These are phyloP conservation scores for Diaporthe helianthi DNA, from an alignment of 2,329 filamentous ascomycete species.

Conservation along the genomic window DNA sequence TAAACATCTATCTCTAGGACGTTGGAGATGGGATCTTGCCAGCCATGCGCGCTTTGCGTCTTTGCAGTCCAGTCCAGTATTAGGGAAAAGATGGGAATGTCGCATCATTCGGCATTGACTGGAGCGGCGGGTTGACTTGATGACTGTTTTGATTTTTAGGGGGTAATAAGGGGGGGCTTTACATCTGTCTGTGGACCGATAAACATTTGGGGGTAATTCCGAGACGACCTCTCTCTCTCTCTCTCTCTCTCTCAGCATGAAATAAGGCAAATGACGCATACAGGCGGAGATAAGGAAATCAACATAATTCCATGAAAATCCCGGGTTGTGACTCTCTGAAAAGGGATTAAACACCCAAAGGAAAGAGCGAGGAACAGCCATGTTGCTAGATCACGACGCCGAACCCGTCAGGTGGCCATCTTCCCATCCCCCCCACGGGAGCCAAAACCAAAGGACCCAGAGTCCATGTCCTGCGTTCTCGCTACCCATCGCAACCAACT, in stretches of 20 bases:
- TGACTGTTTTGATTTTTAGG: slow-evolving; percentile 36
- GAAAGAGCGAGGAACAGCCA: slow-evolving; percentile 25
- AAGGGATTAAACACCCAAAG: slow-evolving; percentile 15
- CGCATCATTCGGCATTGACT: slow-evolving; percentile 15
- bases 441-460: slow-evolving; percentile 43
- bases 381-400: slow-evolving; percentile 28
- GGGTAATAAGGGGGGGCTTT: slow-evolving; percentile 30
- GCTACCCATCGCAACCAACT: slow-evolving; percentile 47
- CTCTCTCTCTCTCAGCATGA: slow-evolving; percentile 33
- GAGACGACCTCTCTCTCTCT: slow-evolving; percentile 28
- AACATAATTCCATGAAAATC: slow-evolving; percentile 35
- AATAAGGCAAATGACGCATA: slow-evolving; percentile 36
- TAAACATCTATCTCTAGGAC: not conserved
- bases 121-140: slow-evolving; percentile 23
- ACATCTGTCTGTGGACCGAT: slow-evolving; percentile 35
- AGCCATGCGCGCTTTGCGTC: not conserved
- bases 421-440: slow-evolving; percentile 38
- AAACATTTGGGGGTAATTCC: slow-evolving; percentile 35
- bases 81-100: not conserved
- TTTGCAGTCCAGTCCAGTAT: not conserved
- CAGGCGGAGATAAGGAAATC: slow-evolving; percentile 36
- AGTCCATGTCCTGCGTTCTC: slow-evolving; percentile 49
- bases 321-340: slow-evolving; percentile 32
- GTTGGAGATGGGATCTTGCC: not conserved
- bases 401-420: slow-evolving; percentile 17